A percentile compares a stretch with the other conserved stretches of the same genome.
Conservation (phyloP, 2,329 filamentous ascomycete genomes). For the Colletotrichum tanaceti region DNA sequence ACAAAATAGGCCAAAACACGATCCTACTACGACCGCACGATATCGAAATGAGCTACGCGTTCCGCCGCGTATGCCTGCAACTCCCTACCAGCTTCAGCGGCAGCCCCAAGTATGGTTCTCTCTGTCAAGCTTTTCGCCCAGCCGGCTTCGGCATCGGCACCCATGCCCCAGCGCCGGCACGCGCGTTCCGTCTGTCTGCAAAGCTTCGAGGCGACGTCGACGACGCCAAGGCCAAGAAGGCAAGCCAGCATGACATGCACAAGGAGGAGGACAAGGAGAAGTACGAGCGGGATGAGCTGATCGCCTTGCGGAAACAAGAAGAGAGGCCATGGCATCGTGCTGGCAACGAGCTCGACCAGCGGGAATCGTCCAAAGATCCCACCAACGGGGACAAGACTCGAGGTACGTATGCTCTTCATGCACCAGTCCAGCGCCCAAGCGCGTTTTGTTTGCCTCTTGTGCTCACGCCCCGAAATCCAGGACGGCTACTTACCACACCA, state of each 20-base stretch:
- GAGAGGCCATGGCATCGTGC: conserved; percentile 75
- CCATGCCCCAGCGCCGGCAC: conserved; percentile 1
- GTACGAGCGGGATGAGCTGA: conserved; percentile 52
- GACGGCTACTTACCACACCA: conserved; percentile 83
- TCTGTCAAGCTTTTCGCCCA: conserved; percentile 38
- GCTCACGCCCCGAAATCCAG: conserved; percentile 49
- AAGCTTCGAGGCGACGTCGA: conserved; percentile 1
- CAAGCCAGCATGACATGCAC: conserved; percentile 41
- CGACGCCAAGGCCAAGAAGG: conserved; percentile 46
- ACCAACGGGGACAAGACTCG: conserved; percentile 46
- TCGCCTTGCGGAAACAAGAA: conserved; percentile 66
- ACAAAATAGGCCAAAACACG: background rate
- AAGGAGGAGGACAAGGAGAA: conserved; percentile 47
- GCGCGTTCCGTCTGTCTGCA: conserved; percentile 18
- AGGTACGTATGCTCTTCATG: conserved; percentile 44
- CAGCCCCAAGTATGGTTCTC: conserved; percentile 30
- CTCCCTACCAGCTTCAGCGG: conserved; percentile 34
- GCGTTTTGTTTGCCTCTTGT: background rate
- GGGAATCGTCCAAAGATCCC: conserved; percentile 46
- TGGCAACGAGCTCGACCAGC: conserved; percentile 61
- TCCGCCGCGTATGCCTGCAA: conserved; percentile 41
- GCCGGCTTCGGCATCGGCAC: conserved; percentile 34
- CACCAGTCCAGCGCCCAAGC: background rate
- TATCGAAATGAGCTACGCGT: conserved; percentile 42
- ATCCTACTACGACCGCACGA: background rate